phyloP scores from a whole-genome alignment of 2,329 filamentous ascomycete species.

The Aureobasidium pullulans region DNA sequence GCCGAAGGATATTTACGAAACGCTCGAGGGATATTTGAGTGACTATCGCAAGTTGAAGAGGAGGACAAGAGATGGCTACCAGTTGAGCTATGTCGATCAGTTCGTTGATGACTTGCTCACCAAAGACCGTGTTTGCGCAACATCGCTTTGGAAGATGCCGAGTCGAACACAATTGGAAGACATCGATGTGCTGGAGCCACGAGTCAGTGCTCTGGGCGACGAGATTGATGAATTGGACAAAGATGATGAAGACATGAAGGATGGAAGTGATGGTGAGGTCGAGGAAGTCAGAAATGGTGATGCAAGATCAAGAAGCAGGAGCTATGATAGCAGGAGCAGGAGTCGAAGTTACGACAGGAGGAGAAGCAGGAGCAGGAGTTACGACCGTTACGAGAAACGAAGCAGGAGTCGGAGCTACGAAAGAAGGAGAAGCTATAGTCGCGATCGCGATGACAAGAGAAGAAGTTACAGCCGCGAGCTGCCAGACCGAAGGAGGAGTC shows the following conservation, averaged over 20 bases:
- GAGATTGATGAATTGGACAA: constrained; percentile 63
- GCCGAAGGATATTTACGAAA: constrained; percentile 70
- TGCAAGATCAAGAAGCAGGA: background rate
- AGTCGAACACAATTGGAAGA: constrained; percentile 78
- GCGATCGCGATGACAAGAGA: background rate
- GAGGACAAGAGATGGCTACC: constrained; percentile 65
- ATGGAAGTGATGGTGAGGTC: constrained; percentile 23
- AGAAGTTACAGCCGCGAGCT: background rate
- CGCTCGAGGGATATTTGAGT: constrained; percentile 73
- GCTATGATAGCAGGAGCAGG: constrained; percentile 2
- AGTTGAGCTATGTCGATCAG: constrained; percentile 75
- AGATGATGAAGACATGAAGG: constrained; percentile 34
- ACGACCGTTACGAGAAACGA: background rate
- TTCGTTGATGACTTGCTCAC: constrained; percentile 88
- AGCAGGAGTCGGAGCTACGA: constrained; percentile 4
- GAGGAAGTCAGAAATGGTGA: constrained; percentile 18
- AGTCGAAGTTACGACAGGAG: background rate
- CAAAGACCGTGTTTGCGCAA: constrained; percentile 85
- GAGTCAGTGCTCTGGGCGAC: constrained; percentile 75
- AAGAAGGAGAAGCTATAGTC: background rate
- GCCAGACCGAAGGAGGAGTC: background rate
- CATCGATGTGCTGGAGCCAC: constrained; percentile 75
- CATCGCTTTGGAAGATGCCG: constrained; percentile 86
- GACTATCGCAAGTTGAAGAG: constrained; percentile 79
- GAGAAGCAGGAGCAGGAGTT: constrained; percentile 9